Evolutionary conservation across 2,329 filamentous ascomycete genomes (phyloP).

Genomic region (Fusarium sarcochroum): DNA sequence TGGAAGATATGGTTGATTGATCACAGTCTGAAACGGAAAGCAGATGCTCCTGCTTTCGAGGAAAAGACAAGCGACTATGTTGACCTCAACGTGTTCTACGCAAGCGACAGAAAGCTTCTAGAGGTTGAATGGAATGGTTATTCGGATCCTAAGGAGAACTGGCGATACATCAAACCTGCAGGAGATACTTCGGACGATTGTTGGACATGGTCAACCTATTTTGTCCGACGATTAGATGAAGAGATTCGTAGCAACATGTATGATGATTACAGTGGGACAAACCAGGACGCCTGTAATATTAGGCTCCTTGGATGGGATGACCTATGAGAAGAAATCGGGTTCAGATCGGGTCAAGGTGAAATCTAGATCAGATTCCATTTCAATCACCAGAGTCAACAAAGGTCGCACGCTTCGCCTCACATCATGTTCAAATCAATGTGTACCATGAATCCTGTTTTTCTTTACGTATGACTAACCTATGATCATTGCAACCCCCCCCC

Average conservation of each 20-base stretch:
- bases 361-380: no score
- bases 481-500: no score
- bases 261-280: not conserved
- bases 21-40: conserved; percentile 9
- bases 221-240: not conserved
- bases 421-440: no score
- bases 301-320: conserved; percentile 22
- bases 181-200: not conserved
- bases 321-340: not conserved
- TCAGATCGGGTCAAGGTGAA: no score
- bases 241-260: not conserved
- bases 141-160: not conserved
- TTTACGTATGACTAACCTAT: no score
- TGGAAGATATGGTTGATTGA: conserved; percentile 24
- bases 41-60: not conserved
- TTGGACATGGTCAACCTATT: not conserved
- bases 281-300: not conserved
- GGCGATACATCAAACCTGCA: conserved; percentile 1
- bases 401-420: no score
- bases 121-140: not conserved
- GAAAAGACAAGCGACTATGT: accelerated
- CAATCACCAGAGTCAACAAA: no score
- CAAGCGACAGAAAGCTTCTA: conserved; percentile 17
- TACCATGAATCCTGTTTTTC: no score
- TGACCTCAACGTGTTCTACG: not conserved